phyloP scores from a whole-genome alignment of 106 monocot genomes.

The Allium fistulosum region DNA sequence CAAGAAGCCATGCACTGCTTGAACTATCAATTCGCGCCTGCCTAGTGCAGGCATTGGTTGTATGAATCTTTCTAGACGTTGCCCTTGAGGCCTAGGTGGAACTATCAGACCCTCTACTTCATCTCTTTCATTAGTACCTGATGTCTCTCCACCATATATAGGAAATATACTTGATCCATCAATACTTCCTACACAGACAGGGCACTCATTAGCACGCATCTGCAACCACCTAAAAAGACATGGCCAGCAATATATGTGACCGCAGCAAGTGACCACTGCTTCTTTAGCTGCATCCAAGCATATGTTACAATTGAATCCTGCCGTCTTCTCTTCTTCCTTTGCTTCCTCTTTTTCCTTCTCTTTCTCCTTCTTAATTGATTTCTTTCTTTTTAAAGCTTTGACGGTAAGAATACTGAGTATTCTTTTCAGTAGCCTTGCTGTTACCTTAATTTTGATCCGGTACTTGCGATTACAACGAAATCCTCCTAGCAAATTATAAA shows the following conservation, averaged over 20 bases:
- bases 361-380: not conserved
- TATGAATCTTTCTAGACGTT: slow-evolving; percentile 1
- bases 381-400: no score
- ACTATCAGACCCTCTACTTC: not conserved
- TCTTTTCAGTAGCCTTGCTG: no score
- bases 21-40: not conserved
- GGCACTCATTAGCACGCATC: not conserved
- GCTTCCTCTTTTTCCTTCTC: not conserved
- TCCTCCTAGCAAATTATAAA: no score
- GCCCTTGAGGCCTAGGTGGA: slow-evolving; percentile 8
- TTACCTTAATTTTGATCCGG: no score
- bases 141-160: slow-evolving; percentile 5
- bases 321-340: no score
- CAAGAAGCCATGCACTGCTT: not conserved
- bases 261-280: slow-evolving; percentile 9
- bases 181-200: slow-evolving; percentile 7
- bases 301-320: slow-evolving; percentile 5
- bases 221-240: slow-evolving; percentile 5
- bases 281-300: slow-evolving; percentile 7
- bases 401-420: no score
- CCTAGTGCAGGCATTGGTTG: not conserved
- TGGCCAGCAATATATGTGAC: slow-evolving; percentile 12
- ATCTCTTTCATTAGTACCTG: not conserved
- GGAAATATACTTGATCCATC: slow-evolving; percentile 1
- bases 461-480: no score